Evolutionary conservation across 78 protist species (phyloP), one percentile per base, ranked within the genome.

Genomic region (Dictyostelium brefeldianum): DNA sequence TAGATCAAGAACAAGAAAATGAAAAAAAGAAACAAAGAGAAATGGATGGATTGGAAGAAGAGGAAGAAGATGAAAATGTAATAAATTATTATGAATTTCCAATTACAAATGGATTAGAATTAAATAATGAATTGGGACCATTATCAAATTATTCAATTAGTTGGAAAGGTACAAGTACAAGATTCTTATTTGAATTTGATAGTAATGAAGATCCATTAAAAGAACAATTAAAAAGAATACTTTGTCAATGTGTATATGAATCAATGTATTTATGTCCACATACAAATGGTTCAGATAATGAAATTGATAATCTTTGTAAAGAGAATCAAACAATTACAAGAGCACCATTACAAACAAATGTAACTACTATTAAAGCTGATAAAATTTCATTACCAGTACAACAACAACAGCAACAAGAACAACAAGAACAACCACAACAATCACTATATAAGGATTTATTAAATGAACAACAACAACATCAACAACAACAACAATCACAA

Each of bases 161-260:
- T 6, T 87, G 93, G 93, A 77, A 62, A 46, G 93, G 93, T 22
- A 87, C 93, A 22, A 80, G 51, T 1, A 87, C 62, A 29, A 56
- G 93, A 77, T 87, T 87, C 31, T 20, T 87, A 47, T 87, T 87
- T 67, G 93, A 87, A 50, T 77, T 87, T 65, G 92, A 84, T 22
- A 43, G 20, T 2, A 77, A 51, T 29, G 46, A 77, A 51, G 51
- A 36, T 22, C 17, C 29, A 10, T 7, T 20, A 11, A 71, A n/a
- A 51, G 29, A 69, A 10, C 29, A 51, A 65, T 54, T 87, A n/a
- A 64, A 48, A 5, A 29, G n/a, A 31, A 46, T 77, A 3, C 22
- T 87, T 27, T 87, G 93, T 51, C 67, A 64, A 48, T 87, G 93
- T 64, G 31, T 87, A 11, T 87, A 78, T 50, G 93, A 87, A 77